Evolutionary conservation across 177 flowering plant genomes (phyloP).

Genomic region (Tripterygium wilfordii): DNA sequence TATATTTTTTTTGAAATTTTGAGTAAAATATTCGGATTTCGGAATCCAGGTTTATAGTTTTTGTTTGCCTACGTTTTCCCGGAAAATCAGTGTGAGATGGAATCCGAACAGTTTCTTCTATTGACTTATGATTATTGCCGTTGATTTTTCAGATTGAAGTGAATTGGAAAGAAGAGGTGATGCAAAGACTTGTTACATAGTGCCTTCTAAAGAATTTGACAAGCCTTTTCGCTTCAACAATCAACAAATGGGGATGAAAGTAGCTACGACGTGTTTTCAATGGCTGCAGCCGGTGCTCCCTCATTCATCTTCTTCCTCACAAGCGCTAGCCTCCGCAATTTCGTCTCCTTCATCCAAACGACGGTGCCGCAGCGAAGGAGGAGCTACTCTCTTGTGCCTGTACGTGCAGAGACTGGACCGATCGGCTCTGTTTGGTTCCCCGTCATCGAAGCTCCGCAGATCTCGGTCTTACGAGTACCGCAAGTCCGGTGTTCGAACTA

Average conservation of each 20-base stretch:
- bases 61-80: too few relatives aligned
- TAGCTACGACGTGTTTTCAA: constrained; percentile 45
- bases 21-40: too few relatives aligned
- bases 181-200: too few relatives aligned
- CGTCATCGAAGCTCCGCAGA: constrained; percentile 26
- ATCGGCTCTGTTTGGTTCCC: constrained; percentile 35
- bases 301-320: constrained; percentile 43
- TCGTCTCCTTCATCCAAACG: constrained; percentile 29
- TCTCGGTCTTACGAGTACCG: constrained; percentile 40
- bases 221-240: neutral
- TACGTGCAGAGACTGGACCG: constrained; percentile 20
- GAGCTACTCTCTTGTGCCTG: constrained; percentile 23
- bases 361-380: constrained; percentile 12
- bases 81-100: too few relatives aligned
- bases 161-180: neutral
- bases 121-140: too few relatives aligned
- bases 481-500: constrained; percentile 12
- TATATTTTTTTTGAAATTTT: too few relatives aligned
- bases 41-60: too few relatives aligned
- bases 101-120: too few relatives aligned
- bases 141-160: constrained; percentile 17
- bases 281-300: constrained; percentile 51
- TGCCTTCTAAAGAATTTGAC: too few relatives aligned
- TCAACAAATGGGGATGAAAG: constrained; percentile 40
- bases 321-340: constrained; percentile 37